Conservation (phyloP, 2,329 filamentous ascomycete species). For the Cercospora zeae-maydis region DNA sequence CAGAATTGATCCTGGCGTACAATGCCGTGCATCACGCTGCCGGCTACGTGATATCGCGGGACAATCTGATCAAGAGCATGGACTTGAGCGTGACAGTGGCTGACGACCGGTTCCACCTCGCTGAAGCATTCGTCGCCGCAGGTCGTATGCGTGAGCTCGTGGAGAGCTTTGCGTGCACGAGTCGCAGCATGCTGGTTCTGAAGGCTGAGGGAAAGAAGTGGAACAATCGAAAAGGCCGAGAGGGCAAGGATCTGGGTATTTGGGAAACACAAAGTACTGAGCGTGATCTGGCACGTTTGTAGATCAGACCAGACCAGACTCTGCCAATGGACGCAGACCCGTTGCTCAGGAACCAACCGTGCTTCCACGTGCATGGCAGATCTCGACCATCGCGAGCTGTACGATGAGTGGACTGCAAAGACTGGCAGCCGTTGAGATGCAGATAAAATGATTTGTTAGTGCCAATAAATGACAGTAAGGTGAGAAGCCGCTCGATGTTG, state of each 20-base stretch:
- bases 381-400: not conserved
- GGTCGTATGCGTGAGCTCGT: slow-evolving; percentile 47
- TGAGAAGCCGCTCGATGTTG: too few species aligned
- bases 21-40: slow-evolving; percentile 76
- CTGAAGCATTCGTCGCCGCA: slow-evolving; percentile 39
- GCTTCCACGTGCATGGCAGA: not conserved
- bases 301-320: not conserved
- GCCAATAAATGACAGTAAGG: not conserved
- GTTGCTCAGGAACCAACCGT: not conserved
- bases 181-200: slow-evolving; percentile 63
- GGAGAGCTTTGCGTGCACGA: slow-evolving; percentile 67
- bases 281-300: not conserved
- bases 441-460: not conserved
- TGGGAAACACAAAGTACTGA: slow-evolving; percentile 40
- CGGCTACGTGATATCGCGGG: slow-evolving; percentile 68
- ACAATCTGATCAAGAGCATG: slow-evolving; percentile 79
- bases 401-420: not conserved
- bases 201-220: slow-evolving; percentile 42
- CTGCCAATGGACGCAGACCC: not conserved
- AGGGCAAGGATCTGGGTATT: slow-evolving; percentile 43
- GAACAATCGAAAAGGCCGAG: slow-evolving; percentile 42
- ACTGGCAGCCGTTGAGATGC: not conserved
- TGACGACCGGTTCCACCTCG: slow-evolving; percentile 43
- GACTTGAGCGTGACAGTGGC: slow-evolving; percentile 75
- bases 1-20: slow-evolving; percentile 81